phyloP scores from a whole-genome alignment of 305 asterid species.

The Coffea humblotiana region DNA sequence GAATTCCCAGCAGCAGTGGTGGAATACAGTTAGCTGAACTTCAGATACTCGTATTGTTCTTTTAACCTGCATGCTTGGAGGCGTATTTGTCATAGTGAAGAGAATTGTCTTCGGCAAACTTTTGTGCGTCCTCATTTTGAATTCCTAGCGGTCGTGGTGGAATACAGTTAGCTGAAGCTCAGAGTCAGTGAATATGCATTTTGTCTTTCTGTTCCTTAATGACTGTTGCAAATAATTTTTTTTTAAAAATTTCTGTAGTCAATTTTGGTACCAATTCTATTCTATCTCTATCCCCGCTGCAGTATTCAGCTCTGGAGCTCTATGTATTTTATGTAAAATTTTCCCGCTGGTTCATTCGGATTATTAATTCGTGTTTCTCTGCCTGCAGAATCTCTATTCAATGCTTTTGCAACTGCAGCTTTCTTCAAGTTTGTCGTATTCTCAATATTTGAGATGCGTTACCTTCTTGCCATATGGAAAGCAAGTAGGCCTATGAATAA shows the following conservation, averaged over 20 bases:
- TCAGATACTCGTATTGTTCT: not conserved
- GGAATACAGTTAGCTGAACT: not conserved
- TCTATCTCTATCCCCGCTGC: not conserved
- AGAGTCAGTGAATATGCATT: not conserved
- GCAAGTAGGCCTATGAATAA: slow-evolving; percentile 66
- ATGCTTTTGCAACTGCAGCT: slow-evolving; percentile 99
- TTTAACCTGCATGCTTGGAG: not conserved
- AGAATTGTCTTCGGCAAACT: not conserved
- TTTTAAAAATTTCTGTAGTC: not conserved
- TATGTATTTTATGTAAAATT: not conserved
- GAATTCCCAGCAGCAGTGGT: not conserved
- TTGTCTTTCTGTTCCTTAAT: not conserved
- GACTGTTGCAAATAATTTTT: too few species aligned
- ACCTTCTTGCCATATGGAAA: slow-evolving; percentile 97
- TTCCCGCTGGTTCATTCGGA: not conserved
- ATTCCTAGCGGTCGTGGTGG: not conserved
- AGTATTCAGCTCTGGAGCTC: not conserved
- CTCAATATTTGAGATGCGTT: slow-evolving; percentile 98
- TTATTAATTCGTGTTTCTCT: slow-evolving; percentile 13
- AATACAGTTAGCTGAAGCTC: not conserved
- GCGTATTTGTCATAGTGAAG: not conserved
- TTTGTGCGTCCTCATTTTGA: not conserved
- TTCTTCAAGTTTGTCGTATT: slow-evolving; percentile 99
- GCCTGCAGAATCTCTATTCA: slow-evolving; percentile 84
- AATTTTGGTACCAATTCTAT: too few species aligned